Base-by-base conservation (phyloP, 805 yeast species). In the Myxozyma udenii region DNA sequence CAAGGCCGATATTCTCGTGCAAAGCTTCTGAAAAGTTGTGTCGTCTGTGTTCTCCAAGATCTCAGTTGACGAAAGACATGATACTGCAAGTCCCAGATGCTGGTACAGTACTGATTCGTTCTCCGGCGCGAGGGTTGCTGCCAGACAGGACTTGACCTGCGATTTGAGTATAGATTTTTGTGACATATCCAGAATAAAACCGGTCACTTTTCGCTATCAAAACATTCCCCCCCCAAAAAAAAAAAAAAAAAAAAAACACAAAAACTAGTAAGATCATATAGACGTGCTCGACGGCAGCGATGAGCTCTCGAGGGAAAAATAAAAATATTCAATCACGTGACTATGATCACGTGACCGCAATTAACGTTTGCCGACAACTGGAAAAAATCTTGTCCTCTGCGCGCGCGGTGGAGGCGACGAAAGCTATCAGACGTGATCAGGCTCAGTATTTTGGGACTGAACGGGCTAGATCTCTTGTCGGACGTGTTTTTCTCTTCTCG, bases 1-100 rank as follows among this genome's bases (percentile, higher is more conserved):
- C 6, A 55, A 25, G 6, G 53, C 51, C 12, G 60, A 55, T 28
- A 55, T 41, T 11, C 60, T 47, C 9, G 53, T 53, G n/a, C 60
- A 47, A 23, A 55, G 42, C 32, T 44, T 41, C 41, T 55, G 60
- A 9, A 53, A 36, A 1, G 40, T 45, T 45, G 48, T 51, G 5
- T 50, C 38, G 35, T 51, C 57, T 1, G 54, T 21, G 4, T 25
- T 18, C 11, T 28, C 36, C 2, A 55, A 22, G 14, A 45, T 43
- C 3, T 32, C 30, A 3, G 38, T 32, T 4, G 60, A 55, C 22
- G 53, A 46, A 5, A 55, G 28, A 30, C 42, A 39, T 3, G 41
- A 28, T 7, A 26, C 36, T 2, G 47, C 56, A 23, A 50, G 35
- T 11, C 55, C 58, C 11, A 48, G 33, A 24, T 43, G 58, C 5